A percentile compares a stretch with the other conserved stretches of the same genome.
Conservation (phyloP, 208 protist species). For the Herpetomonas samuelpessoai region DNA sequence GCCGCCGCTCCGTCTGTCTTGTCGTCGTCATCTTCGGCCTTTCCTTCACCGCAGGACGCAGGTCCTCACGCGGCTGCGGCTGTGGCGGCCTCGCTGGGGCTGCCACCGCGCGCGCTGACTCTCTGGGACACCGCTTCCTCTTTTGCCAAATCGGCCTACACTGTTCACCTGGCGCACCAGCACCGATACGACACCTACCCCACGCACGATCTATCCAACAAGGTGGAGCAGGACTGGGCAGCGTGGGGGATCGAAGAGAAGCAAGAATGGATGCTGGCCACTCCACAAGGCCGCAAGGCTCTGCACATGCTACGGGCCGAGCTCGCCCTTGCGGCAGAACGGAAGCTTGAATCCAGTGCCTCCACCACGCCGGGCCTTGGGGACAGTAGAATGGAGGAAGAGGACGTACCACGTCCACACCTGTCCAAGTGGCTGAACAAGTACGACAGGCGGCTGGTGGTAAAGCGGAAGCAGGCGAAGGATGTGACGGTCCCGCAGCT, state of each 20-base stretch:
- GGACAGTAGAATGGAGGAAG: no score
- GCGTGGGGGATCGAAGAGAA: slow-evolving; percentile 3
- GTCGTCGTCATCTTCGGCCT: no score
- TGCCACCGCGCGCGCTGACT: neutral
- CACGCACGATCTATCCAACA: neutral
- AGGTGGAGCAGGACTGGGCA: slow-evolving; percentile 14
- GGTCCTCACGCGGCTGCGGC: no score
- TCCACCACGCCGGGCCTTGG: no score
- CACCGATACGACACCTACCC: slow-evolving; percentile 3
- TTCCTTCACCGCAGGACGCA: no score
- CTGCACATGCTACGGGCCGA: neutral
- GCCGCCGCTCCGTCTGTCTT: no score
- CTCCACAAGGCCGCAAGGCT: slow-evolving; percentile 24
- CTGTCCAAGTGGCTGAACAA: slow-evolving; percentile 17
- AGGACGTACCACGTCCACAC: neutral
- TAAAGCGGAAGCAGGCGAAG: slow-evolving; percentile 5
- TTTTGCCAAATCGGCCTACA: slow-evolving; percentile 22
- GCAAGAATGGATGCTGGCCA: slow-evolving; percentile 20
- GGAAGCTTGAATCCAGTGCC: neutral
- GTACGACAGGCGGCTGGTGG: slow-evolving; percentile 15
- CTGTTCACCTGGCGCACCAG: slow-evolving; percentile 32
- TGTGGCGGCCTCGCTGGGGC: neutral
- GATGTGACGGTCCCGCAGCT: slow-evolving; percentile 4
- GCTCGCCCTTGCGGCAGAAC: neutral
- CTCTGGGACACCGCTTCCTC: slow-evolving; percentile 15